Base-by-base conservation (phyloP, 495 filamentous ascomycete species). In the Pseudevernia furfuracea region DNA sequence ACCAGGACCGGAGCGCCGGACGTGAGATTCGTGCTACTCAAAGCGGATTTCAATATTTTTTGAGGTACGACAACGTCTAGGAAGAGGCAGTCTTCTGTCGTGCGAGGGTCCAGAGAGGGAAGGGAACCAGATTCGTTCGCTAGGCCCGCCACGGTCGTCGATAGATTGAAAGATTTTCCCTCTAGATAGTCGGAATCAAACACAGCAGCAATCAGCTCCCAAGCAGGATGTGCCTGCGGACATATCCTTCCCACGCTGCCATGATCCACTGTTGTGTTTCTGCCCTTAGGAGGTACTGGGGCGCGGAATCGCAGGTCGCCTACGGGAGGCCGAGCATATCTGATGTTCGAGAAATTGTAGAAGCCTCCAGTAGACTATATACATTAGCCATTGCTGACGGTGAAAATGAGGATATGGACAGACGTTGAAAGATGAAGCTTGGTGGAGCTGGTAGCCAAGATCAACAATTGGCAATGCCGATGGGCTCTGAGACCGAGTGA, bases 321-420 rank as follows among this genome's bases (percentile, higher is more conserved):
- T 12, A 80, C 34, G 15, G 84, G 84, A 14, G 83, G 81, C 23
- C 79, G 79, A 10, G 81, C 83, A 71, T 82, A 87, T 34, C 82
- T 79, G 67, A 87, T 85, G 61, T 85, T 85, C 43, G 73, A 77
- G 73, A 86, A 86, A 62, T 81, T 84, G 65, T 84, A 86, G 66
- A 77, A 74, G 36, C 74, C 62, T 39, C 73, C 67, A 44, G 76
- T 68, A 23, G 60, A 53, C 66, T 63, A n/a, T 25, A 43, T 38
- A 28, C n/a, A 52, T 61, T 61, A 64, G 59, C 67, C 59, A 49
- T 62, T 30, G 44, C n/a, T 4, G n/a, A 46, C 10, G 36, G n/a
- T 58, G 32, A 30, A 21, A 32, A 30, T 23, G 9, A 36, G 43
- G 19, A n/a, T n/a, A n/a, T 44, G 21, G 25, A 66, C 70, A 64